A percentile compares a stretch with the other conserved stretches of the same genome.
These are phyloP conservation scores for Backusella macrospora DNA, from an alignment of 192 early-diverging fungal species.

Conservation along the genomic window DNA sequence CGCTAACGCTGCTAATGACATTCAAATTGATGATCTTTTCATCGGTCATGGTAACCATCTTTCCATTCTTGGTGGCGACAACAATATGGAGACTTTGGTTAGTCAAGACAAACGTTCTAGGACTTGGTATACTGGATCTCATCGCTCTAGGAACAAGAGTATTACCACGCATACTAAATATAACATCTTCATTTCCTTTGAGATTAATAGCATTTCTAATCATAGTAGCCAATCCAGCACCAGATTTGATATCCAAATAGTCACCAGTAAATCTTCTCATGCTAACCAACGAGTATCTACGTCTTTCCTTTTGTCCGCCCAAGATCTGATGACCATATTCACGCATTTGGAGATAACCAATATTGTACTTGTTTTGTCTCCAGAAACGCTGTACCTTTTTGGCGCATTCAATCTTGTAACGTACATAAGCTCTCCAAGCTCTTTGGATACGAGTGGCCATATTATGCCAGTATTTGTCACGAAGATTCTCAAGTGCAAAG, in stretches of 20 bases:
- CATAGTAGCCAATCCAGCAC: constrained; percentile 47
- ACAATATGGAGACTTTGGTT: constrained; percentile 61
- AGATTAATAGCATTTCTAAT: constrained; percentile 52
- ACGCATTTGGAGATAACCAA: constrained; percentile 88
- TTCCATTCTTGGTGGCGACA: constrained; percentile 56
- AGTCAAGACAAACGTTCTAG: constrained; percentile 74
- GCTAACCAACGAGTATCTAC: constrained; percentile 80
- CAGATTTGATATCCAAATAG: constrained; percentile 73
- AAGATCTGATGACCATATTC: constrained; percentile 93
- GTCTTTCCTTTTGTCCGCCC: constrained; percentile 87
- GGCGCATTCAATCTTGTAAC: constrained; percentile 66
- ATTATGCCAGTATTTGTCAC: constrained; percentile 95
- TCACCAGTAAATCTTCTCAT: constrained; percentile 91
- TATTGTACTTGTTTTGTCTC: constrained; percentile 78
- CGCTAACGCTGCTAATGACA: constrained; percentile 58
- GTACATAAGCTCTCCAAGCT: constrained; percentile 80
- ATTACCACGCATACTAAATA: constrained; percentile 65
- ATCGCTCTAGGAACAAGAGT: constrained; percentile 69
- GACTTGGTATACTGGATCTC: constrained; percentile 74
- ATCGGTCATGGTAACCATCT: constrained; percentile 51
- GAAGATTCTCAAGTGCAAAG: constrained; percentile 88
- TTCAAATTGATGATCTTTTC: constrained; percentile 61
- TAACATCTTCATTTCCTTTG: constrained; percentile 51
- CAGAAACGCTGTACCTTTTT: constrained; percentile 76
- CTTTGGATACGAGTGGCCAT: constrained; percentile 94